These are phyloP conservation scores for Globisporangium polare DNA, from an alignment of 352 stramenopile genomes.

Conservation along the genomic window DNA sequence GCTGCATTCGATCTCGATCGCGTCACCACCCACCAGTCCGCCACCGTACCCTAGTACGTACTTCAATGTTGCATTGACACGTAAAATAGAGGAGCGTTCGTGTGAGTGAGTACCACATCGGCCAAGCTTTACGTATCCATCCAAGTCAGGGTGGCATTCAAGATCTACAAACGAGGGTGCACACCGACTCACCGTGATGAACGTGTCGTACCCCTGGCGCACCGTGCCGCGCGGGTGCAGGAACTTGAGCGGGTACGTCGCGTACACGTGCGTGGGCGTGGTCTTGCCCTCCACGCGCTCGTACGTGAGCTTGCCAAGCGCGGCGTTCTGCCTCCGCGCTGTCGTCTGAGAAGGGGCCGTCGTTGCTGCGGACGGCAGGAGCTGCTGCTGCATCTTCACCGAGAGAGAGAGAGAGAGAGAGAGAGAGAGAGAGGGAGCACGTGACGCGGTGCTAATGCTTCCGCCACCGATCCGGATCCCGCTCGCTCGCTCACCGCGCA, in stretches of 20 bases:
- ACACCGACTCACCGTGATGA: conserved; percentile 51
- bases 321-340: conserved; percentile 8
- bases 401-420: conserved; percentile 1
- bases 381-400: not conserved
- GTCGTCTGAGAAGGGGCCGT: conserved; percentile 2
- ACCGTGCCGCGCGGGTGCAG: conserved; percentile 67
- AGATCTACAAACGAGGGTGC: not conserved
- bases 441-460: not conserved
- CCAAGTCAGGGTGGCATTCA: not conserved
- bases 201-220: conserved; percentile 60
- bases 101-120: not conserved
- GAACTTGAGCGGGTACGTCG: conserved; percentile 87
- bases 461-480: not conserved
- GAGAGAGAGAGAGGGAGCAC: not conserved
- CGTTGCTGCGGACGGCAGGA: not conserved
- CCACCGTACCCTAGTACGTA: conserved; percentile 84
- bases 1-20: conserved; percentile 54
- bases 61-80: conserved; percentile 24
- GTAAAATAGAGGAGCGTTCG: not conserved
- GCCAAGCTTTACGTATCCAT: not conserved
- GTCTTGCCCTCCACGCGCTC: conserved; percentile 63
- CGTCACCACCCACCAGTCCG: conserved; percentile 75
- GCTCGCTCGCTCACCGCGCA: not conserved
- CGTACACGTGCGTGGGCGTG: conserved; percentile 66
- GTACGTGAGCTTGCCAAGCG: conserved; percentile 58